Conservation (phyloP, 371 early-diverging fungal species). For the Mucor racemosus region DNA sequence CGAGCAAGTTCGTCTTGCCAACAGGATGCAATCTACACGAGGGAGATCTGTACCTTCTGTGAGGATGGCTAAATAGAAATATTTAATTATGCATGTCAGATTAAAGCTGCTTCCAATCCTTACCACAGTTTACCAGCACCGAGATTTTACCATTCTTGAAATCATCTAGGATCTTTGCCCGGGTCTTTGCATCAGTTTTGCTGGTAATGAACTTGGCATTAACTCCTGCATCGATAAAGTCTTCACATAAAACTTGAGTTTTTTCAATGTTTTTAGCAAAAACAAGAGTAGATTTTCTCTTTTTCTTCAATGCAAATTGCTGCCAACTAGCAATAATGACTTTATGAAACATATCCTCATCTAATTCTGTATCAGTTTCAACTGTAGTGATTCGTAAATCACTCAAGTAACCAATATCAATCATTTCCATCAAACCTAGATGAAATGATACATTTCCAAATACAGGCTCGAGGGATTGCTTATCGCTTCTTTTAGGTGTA, state of each 20-base stretch:
- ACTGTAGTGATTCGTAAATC: constrained; percentile 70
- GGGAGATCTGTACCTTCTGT: constrained; percentile 93
- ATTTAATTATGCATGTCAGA: background rate
- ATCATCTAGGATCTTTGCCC: constrained; percentile 60
- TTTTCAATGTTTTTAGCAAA: constrained; percentile 90
- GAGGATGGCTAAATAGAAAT: constrained; percentile 51
- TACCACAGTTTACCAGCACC: constrained; percentile 89
- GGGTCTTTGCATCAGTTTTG: constrained; percentile 54
- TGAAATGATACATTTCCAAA: constrained; percentile 86
- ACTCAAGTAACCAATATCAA: constrained; percentile 58
- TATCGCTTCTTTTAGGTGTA: constrained; percentile 87
- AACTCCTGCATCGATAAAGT: constrained; percentile 65
- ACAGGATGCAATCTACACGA: constrained; percentile 82
- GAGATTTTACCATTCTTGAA: constrained; percentile 71
- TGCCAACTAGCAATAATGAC: constrained; percentile 72
- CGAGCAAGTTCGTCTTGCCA: constrained; percentile 88
- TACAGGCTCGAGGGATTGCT: constrained; percentile 61
- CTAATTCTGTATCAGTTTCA: constrained; percentile 62
- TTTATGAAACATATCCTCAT: constrained; percentile 57
- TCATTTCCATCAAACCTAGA: constrained; percentile 79
- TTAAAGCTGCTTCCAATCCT: background rate
- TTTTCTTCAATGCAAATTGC: constrained; percentile 46
- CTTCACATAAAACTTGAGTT: constrained; percentile 58
- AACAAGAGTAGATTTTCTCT: constrained; percentile 68
- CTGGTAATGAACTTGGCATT: constrained; percentile 70